Percentiles rank a stretch among this genome's conserved stretches.
These are phyloP conservation scores for Wickerhamiella vanderwaltii DNA, from an alignment of 805 yeast species.

Conservation along the genomic window DNA sequence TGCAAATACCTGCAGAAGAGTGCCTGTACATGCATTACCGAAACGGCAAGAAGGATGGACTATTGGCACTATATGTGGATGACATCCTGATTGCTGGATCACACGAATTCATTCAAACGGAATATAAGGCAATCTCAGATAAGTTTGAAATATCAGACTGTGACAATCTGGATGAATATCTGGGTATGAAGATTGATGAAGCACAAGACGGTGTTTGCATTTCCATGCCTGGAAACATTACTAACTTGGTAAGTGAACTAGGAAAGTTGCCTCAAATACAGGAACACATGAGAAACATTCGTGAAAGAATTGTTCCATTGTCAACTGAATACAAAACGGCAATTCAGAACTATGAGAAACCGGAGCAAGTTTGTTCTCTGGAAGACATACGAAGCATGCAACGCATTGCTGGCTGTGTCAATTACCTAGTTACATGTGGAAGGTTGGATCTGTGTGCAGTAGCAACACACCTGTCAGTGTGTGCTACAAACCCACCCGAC, in stretches of 20 bases:
- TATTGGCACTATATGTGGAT: constrained; percentile 2
- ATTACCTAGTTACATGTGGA: background rate
- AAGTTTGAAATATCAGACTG: background rate
- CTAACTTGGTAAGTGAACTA: background rate
- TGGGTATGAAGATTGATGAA: background rate
- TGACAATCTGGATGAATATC: background rate
- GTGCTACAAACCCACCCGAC: background rate
- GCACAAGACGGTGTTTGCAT: background rate
- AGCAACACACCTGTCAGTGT: background rate
- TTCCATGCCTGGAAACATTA: background rate
- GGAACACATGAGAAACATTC: background rate
- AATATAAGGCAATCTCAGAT: background rate
- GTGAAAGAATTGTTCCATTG: background rate
- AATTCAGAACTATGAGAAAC: background rate
- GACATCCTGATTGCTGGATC: background rate
- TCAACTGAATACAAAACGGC: background rate
- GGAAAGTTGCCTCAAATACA: background rate
- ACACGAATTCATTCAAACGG: background rate
- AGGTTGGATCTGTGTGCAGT: background rate
- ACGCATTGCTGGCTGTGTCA: background rate
- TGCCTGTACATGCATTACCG: background rate
- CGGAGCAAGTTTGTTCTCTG: no score
- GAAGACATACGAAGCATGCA: background rate
- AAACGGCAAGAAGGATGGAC: background rate
- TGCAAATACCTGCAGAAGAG: background rate